phyloP scores from a whole-genome alignment of 2,329 filamentous ascomycete genomes.

The Ascochyta viciae-villosae region DNA sequence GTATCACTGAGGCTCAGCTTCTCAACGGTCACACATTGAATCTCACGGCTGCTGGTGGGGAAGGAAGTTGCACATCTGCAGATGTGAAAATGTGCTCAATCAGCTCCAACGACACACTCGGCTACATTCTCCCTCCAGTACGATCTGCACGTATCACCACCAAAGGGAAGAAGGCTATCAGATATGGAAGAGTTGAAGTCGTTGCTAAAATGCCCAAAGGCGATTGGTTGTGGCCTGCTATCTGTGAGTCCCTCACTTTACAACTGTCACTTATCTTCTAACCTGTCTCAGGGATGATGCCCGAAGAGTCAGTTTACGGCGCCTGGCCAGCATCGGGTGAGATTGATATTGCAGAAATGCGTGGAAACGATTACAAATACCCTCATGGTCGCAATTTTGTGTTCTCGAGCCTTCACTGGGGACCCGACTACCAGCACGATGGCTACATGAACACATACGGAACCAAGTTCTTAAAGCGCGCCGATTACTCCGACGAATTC shows the following conservation, averaged over 20 bases:
- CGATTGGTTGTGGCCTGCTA: constrained; percentile 88
- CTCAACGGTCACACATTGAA: constrained; percentile 53
- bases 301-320: constrained; percentile 73
- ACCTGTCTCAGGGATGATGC: constrained; percentile 53
- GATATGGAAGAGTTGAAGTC: constrained; percentile 81
- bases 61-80: constrained; percentile 72
- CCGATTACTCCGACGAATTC: constrained; percentile 71
- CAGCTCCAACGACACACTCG: constrained; percentile 76
- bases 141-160: constrained; percentile 80
- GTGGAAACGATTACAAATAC: constrained; percentile 76
- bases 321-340: constrained; percentile 79
- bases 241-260: constrained; percentile 58
- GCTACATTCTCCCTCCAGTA: constrained; percentile 76
- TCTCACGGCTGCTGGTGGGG: constrained; percentile 34
- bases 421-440: constrained; percentile 46
- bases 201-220: constrained; percentile 75
- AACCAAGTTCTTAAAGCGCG: constrained; percentile 62
- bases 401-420: constrained; percentile 81
- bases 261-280: background rate
- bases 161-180: constrained; percentile 73
- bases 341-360: constrained; percentile 81
- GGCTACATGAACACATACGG: constrained; percentile 34
- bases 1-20: constrained; percentile 70
- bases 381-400: constrained; percentile 79
- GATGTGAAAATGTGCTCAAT: constrained; percentile 67